Conservation (phyloP, 257 asterid genomes). For the Phtheirospermum japonicum region DNA sequence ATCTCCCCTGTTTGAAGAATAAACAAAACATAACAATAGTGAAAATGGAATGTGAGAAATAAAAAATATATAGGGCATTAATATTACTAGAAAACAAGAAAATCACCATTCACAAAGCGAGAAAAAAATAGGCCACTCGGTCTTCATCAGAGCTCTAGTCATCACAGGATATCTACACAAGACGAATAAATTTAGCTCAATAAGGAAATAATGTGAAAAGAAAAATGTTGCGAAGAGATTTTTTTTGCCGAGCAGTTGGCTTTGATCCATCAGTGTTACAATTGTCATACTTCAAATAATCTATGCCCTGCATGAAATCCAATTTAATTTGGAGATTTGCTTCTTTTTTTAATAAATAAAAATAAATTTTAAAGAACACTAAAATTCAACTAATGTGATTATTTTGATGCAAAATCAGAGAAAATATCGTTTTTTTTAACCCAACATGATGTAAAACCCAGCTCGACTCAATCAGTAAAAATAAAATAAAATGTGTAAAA, state of each 20-base stretch:
- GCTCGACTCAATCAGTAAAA: too few species aligned
- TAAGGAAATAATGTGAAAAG: background rate
- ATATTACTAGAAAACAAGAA: background rate
- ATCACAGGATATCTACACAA: conserved; percentile 68
- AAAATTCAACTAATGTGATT: too few species aligned
- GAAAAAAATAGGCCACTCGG: conserved; percentile 73
- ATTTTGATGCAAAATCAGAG: too few species aligned
- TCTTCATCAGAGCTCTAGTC: conserved; percentile 78
- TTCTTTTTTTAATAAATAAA: too few species aligned
- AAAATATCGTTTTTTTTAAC: too few species aligned
- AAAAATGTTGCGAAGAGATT: too few species aligned
- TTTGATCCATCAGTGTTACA: conserved; percentile 67
- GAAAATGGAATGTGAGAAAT: background rate
- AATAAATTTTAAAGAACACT: too few species aligned
- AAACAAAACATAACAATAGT: background rate
- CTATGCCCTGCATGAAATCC: conserved; percentile 81
- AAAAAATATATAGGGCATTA: background rate
- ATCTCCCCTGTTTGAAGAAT: conserved; percentile 67
- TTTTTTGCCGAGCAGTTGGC: conserved; percentile 63
- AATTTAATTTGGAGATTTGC: background rate
- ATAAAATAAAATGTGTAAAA: too few species aligned
- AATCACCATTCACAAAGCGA: conserved; percentile 85
- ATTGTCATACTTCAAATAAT: conserved; percentile 89
- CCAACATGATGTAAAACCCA: too few species aligned
- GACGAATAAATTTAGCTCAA: conserved; percentile 10